Conservation (phyloP, 352 stramenopile species). For the Plasmopara halstedii region DNA sequence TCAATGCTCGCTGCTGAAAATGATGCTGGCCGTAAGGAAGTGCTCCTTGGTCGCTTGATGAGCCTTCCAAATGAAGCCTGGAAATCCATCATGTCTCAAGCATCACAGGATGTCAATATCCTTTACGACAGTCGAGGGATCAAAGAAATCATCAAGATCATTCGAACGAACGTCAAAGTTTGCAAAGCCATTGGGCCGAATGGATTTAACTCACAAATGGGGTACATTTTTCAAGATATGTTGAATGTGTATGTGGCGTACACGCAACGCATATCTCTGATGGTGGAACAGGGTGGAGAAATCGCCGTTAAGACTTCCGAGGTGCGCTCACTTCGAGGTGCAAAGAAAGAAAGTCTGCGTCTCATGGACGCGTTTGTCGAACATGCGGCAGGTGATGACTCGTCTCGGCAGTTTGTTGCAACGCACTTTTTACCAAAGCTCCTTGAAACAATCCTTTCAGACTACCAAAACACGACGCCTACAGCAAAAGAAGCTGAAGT, state of each 20-base stretch:
- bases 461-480: conserved; percentile 89
- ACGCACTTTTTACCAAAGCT: conserved; percentile 95
- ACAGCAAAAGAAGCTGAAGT: conserved; percentile 88
- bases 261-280: conserved; percentile 92
- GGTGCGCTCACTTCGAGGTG: conserved; percentile 89
- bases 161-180: conserved; percentile 96
- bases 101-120: conserved; percentile 64
- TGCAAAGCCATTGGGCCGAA: conserved; percentile 92
- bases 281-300: conserved; percentile 87
- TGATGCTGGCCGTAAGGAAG: conserved; percentile 80
- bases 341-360: conserved; percentile 96
- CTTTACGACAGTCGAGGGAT: conserved; percentile 72
- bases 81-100: conserved; percentile 81
- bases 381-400: conserved; percentile 58
- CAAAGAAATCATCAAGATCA: conserved; percentile 96
- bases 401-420: conserved; percentile 76
- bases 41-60: conserved; percentile 93
- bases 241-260: conserved; percentile 99
- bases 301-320: conserved; percentile 93
- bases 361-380: conserved; percentile 96
- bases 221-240: conserved; percentile 97
- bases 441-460: conserved; percentile 93
- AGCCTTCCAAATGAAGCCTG: conserved; percentile 91
- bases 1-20: conserved; percentile 78
- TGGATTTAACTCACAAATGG: conserved; percentile 96